Base-by-base conservation (phyloP, 2,329 filamentous ascomycete genomes). In the Emericellopsis cladophorae region DNA sequence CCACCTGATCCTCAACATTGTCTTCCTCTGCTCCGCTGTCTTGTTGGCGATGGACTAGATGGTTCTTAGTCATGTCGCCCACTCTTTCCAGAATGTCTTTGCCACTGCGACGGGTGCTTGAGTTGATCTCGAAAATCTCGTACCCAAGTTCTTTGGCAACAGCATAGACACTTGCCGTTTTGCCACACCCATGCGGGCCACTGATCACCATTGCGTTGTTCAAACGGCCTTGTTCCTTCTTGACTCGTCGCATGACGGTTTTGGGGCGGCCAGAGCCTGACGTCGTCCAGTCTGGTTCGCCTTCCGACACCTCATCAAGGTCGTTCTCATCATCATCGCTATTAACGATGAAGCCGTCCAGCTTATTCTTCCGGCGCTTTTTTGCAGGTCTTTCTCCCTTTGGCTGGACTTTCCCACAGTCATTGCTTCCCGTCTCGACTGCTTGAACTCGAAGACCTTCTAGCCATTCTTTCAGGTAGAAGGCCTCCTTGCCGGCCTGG, bases 41-140 rank as follows among this genome's bases (percentile, higher is more conserved):
- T 15, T 52, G 65, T 43, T 67, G 66, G 38, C 65, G 67, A 41
- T 70, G 68, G 16, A 98, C 90, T 2, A 95, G 72, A 59, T 98
- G 92, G 51, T 98, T 96, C 45, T 81, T 81, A 4, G 88, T 92
- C 90, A 98, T 96, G 59, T 98, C 88, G 33, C 92, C 93, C 36
- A 98, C 86, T 50, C 76, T 85, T 52, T 98, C 92, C 29, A 94
- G 58, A 37, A 98, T 79, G 52, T 98, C 92, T 56, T 82, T 92
- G 26, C 89, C 90, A 53, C 78, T 94, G 46, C 92, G 74, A 39
- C 89, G 79, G 49, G 77, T 86, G 45, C 86, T 78, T 1, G 90
- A 66, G 52, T 94, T 93, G 54, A 98, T 88, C 59, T 98, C 92
- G 49, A 98, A 98, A 2, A 98, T 75, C 52, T 95, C 89, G 53